These are phyloP conservation scores for Leccinum subfulvum DNA, from an alignment of 1,284 basidiomycete genomes.

Conservation along the genomic window DNA sequence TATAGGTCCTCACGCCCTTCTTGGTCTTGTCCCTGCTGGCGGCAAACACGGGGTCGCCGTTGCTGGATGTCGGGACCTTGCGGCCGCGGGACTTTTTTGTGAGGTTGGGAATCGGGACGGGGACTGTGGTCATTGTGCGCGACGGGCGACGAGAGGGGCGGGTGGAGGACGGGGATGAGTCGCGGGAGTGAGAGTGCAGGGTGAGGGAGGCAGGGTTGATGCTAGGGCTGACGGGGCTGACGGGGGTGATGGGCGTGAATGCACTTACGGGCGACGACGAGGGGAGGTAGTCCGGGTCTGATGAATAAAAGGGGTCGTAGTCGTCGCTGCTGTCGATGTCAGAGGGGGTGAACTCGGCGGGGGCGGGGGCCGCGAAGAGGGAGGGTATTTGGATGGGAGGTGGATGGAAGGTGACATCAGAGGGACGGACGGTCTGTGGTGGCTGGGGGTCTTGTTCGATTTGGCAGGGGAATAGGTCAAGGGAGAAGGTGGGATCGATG, in stretches of 20 bases:
- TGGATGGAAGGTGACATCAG: conserved; percentile 11
- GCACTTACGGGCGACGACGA: conserved; percentile 3
- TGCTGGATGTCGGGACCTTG: conserved; percentile 55
- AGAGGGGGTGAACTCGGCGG: conserved; percentile 8
- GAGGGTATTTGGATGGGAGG: conserved; percentile 11
- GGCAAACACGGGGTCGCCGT: conserved; percentile 25
- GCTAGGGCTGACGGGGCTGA: conserved; percentile 6
- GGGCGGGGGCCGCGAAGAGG: not conserved
- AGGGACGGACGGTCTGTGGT: conserved; percentile 24
- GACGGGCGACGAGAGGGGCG: conserved; percentile 24
- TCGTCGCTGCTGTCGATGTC: conserved; percentile 23
- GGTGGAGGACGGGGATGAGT: not conserved
- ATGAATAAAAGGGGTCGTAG: conserved; percentile 15
- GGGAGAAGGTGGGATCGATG: conserved; percentile 1
- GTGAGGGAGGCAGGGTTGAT: conserved; percentile 13
- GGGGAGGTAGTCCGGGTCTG: conserved; percentile 27
- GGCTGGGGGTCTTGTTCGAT: not conserved
- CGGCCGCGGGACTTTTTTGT: conserved; percentile 77
- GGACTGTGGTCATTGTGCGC: conserved; percentile 33
- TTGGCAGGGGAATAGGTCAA: conserved; percentile 15
- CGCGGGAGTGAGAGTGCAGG: not conserved
- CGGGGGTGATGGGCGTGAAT: not conserved
- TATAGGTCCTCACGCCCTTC: conserved; percentile 44
- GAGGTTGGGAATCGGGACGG: conserved; percentile 68
- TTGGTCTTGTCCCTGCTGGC: conserved; percentile 30